Conservation (phyloP, 768 basidiomycete species). For the Lyophyllum decastes region DNA sequence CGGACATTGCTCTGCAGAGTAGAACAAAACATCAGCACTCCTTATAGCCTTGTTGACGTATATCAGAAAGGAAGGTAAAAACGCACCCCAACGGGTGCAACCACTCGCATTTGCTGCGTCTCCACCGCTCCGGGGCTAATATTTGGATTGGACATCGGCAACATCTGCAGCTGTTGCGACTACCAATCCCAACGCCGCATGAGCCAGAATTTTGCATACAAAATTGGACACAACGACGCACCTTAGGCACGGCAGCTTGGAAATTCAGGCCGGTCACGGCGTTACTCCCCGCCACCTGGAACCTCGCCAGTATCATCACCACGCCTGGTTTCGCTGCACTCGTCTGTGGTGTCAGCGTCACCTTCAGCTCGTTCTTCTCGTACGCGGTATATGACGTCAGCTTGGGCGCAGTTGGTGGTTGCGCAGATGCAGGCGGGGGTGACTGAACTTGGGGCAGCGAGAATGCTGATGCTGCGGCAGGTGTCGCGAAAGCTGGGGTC, state of each 20-base stretch:
- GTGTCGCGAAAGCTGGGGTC: constrained; percentile 9
- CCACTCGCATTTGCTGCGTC: constrained; percentile 93
- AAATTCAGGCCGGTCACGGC: constrained; percentile 75
- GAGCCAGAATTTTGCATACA: not conserved
- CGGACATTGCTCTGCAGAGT: constrained; percentile 75
- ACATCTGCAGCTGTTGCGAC: constrained; percentile 98
- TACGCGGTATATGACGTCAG: constrained; percentile 83
- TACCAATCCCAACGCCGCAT: constrained; percentile 29
- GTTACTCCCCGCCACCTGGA: constrained; percentile 64
- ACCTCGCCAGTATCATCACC: constrained; percentile 87
- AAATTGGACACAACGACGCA: constrained; percentile 24
- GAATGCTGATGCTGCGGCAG: constrained; percentile 34
- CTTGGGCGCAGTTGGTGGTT: constrained; percentile 42
- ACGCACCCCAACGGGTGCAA: constrained; percentile 86
- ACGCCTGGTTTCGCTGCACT: constrained; percentile 81
- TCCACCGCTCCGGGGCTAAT: constrained; percentile 79
- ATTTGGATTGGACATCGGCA: constrained; percentile 90
- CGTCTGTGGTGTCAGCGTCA: constrained; percentile 88
- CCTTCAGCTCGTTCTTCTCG: constrained; percentile 86
- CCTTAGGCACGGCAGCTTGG: constrained; percentile 98
- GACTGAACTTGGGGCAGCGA: constrained; percentile 39
- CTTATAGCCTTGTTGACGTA: constrained; percentile 1
- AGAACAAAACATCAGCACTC: constrained; percentile 11
- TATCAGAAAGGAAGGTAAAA: not conserved
- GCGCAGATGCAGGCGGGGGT: constrained; percentile 31